Evolutionary conservation across 768 basidiomycete species (phyloP).

Genomic region (Lentinula detonsa): DNA sequence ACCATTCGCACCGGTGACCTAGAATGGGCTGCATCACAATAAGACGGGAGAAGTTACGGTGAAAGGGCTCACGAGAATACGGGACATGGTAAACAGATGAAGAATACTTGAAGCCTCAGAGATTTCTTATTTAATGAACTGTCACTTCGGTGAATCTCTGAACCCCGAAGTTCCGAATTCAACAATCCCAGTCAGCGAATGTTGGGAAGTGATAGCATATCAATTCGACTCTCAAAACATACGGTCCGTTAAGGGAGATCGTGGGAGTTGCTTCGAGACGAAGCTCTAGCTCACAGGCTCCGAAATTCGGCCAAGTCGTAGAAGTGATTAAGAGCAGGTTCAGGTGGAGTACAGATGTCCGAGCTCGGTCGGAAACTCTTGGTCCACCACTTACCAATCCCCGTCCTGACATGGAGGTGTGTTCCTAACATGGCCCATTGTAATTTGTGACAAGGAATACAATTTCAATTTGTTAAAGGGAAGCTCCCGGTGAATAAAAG

Average conservation of each 20-base stretch:
- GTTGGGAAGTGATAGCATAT: neutral
- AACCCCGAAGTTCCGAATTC: neutral
- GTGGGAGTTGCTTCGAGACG: no score
- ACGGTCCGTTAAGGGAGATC: no score
- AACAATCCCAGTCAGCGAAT: neutral
- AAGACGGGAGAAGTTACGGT: neutral
- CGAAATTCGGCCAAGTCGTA: neutral
- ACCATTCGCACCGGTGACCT: conserved; percentile 15
- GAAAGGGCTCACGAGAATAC: neutral
- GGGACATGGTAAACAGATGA: neutral
- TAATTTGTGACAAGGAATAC: no score
- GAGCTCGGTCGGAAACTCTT: neutral
- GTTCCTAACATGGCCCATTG: no score
- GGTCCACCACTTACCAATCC: neutral
- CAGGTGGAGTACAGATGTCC: neutral
- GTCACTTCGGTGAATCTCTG: neutral
- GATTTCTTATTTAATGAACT: neutral
- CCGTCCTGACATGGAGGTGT: neutral
- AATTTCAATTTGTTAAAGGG: no score
- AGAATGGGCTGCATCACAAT: neutral
- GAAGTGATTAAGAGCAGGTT: no score
- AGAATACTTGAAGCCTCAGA: neutral
- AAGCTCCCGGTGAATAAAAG: no score
- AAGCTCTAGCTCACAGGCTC: no score
- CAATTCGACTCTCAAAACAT: neutral